phyloP scores from a whole-genome alignment of 352 stramenopile genomes.

The Phytophthora crassamura region DNA sequence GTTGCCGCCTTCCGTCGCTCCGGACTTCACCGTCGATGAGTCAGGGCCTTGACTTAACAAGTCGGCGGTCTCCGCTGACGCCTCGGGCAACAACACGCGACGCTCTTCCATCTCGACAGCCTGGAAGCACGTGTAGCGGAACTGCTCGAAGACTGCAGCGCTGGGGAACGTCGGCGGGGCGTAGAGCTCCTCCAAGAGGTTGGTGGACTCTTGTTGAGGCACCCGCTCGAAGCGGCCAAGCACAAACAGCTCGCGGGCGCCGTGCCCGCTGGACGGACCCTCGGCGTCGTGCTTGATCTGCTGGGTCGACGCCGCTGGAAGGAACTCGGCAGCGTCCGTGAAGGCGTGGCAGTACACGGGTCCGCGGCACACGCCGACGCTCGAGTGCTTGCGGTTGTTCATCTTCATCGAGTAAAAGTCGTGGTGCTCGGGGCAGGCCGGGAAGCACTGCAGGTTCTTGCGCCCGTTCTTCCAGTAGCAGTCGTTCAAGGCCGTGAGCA shows the following conservation, averaged over 20 bases:
- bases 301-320: conserved; percentile 38
- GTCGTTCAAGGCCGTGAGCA: conserved; percentile 67
- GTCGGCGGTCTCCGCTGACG: conserved; percentile 4
- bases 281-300: conserved; percentile 69
- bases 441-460: conserved; percentile 92
- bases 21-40: conserved; percentile 1
- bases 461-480: conserved; percentile 92
- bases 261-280: conserved; percentile 46
- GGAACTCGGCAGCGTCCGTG: conserved; percentile 35
- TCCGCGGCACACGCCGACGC: conserved; percentile 81
- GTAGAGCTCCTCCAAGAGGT: conserved; percentile 52
- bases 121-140: conserved; percentile 84
- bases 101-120: conserved; percentile 84
- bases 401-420: conserved; percentile 93
- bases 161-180: conserved; percentile 52
- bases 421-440: conserved; percentile 83
- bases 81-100: conserved; percentile 41
- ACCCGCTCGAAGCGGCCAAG: conserved; percentile 84
- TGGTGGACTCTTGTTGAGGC: conserved; percentile 63
- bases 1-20: conserved; percentile 1
- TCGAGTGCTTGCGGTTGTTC: conserved; percentile 89
- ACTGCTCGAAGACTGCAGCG: conserved; percentile 67
- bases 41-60: background rate
- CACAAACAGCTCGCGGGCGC: conserved; percentile 69
- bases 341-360: conserved; percentile 83